Base-by-base conservation (phyloP, 2,329 filamentous ascomycete species). In the Colletotrichum lentis region DNA sequence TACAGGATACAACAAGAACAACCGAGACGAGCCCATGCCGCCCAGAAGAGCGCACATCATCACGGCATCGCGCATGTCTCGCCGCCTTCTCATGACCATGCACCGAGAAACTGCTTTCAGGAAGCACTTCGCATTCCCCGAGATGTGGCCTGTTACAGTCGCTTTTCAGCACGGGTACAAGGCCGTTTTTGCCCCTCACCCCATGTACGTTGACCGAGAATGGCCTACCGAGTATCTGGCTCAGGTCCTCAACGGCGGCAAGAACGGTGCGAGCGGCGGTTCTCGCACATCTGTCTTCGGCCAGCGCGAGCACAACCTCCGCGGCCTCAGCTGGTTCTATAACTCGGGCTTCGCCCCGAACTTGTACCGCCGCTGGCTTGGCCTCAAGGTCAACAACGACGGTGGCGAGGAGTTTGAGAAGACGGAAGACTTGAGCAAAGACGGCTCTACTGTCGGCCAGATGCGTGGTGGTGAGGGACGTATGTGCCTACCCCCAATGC, bases 101-200 rank as follows among this genome's bases (percentile, higher is more conserved):
- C 95, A 98, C 82, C 87, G 89, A 63, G 94, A 97, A 81, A 97
- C 94, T 4, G 88, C 90, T 37, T 86, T 92, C 74, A 90, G 91
- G 75, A 94, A 94, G 73, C 92, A 96, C 78, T 92, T 92, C 71
- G 96, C 96, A 82, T 97, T 97, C 77, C 92, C 94, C 0, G 95
- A 98, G 79, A 97, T 97, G 94, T 97, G 93, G 93, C 93, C 94
- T 0, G 90, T 91, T 1, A 96, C 92, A 0, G 89, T 92, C 1
- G 92, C 94, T 1, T 85, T 98, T 11, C 94, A 97, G 69, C 94
- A 97, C 77, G 95, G 95, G 12, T 90, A 92, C 80, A 98, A 97
- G 81, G 94, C 93, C 44, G 94, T 97, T 16, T 97, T 91, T 72
- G 93, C 90, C 2, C 95, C 95, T 1, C 95, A 98, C 74, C 93